These are phyloP conservation scores for Epicoccum sorghinum DNA, from an alignment of 2,329 filamentous ascomycete genomes.

Conservation along the genomic window DNA sequence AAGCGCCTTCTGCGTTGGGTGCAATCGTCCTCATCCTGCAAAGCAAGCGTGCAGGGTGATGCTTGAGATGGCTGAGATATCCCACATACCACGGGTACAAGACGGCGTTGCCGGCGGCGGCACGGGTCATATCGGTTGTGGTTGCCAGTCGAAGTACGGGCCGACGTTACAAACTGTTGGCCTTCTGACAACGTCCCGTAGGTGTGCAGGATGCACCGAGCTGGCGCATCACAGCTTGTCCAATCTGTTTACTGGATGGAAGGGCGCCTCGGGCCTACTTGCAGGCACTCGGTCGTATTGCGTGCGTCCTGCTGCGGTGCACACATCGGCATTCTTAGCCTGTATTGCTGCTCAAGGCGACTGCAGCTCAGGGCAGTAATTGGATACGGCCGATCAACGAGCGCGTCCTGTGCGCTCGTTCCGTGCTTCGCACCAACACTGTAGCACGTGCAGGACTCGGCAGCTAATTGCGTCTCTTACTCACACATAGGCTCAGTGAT, in stretches of 20 bases:
- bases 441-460: conserved; percentile 8
- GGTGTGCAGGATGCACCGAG: background rate
- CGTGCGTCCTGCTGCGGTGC: conserved; percentile 5
- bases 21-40: no score
- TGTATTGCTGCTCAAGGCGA: conserved; percentile 1
- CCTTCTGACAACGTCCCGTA: conserved; percentile 4
- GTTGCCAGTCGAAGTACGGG: conserved; percentile 7
- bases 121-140: background rate
- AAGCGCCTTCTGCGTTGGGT: background rate
- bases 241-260: background rate
- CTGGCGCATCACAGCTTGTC: background rate
- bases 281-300: conserved; percentile 4
- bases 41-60: no score
- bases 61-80: background rate
- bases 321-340: background rate
- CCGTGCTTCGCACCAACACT: background rate
- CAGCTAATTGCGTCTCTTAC: background rate
- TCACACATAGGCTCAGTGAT: background rate
- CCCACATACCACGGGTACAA: background rate
- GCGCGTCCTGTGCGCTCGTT: conserved; percentile 1
- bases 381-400: background rate
- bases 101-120: background rate
- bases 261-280: conserved; percentile 10
- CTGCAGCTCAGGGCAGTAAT: background rate
- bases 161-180: background rate